phyloP scores from a whole-genome alignment of 306 rosid species.

The Citrullus amarus region DNA sequence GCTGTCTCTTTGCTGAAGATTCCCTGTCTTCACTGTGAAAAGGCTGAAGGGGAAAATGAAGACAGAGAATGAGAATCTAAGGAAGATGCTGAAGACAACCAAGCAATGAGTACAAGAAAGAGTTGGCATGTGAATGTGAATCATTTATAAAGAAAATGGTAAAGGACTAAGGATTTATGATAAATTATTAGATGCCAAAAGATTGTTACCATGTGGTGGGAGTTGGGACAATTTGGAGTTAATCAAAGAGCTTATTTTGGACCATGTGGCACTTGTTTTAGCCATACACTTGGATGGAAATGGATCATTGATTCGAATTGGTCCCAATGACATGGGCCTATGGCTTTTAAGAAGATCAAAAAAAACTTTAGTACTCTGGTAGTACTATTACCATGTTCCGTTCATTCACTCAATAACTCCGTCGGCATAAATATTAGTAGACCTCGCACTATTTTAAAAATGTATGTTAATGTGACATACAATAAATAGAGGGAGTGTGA shows the following conservation, averaged over 20 bases:
- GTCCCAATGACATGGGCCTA: background rate
- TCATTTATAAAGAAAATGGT: background rate
- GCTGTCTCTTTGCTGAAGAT: constrained; percentile 51
- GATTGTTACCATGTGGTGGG: background rate
- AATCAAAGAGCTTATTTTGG: too few relatives aligned
- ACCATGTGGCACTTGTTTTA: background rate
- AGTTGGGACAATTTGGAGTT: background rate
- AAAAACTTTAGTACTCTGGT: too few relatives aligned
- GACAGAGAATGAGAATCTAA: constrained; percentile 47
- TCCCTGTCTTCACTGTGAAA: constrained; percentile 42
- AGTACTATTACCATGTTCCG: too few relatives aligned
- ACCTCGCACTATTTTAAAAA: too few relatives aligned
- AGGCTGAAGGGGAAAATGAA: constrained; percentile 25
- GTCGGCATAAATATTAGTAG: too few relatives aligned
- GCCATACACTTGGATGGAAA: constrained; percentile 1
- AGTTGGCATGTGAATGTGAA: constrained; percentile 33
- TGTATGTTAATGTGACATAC: too few relatives aligned
- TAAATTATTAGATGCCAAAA: background rate
- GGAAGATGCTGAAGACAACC: constrained; percentile 66
- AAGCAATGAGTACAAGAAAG: constrained; percentile 42
- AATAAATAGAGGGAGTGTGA: too few relatives aligned
- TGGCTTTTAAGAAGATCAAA: background rate
- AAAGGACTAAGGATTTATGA: background rate
- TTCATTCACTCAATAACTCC: too few relatives aligned
- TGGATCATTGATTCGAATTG: background rate